A percentile compares a stretch with the other conserved stretches of the same genome.
phyloP scores from a whole-genome alignment of 345 rosid species.

The Excoecaria cochinchinensis region DNA sequence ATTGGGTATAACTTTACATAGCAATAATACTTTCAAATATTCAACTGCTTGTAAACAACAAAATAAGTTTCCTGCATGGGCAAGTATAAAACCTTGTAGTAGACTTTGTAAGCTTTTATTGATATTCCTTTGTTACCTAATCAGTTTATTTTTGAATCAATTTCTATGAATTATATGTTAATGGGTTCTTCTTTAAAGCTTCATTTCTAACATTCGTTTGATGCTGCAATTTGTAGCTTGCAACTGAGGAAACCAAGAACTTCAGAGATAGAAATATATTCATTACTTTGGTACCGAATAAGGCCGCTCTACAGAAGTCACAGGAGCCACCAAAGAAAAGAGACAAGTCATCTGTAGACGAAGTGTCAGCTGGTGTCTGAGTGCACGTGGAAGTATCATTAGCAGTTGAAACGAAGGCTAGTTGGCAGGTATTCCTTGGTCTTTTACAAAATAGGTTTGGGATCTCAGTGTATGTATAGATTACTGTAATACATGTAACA shows the following conservation, averaged over 20 bases:
- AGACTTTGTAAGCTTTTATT: not conserved
- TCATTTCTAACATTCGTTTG: slow-evolving; percentile 3
- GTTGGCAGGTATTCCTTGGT: slow-evolving; percentile 13
- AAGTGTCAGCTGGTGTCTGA: slow-evolving; percentile 64
- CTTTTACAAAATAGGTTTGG: slow-evolving; percentile 5
- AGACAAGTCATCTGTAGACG: slow-evolving; percentile 45
- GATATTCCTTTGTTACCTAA: not conserved
- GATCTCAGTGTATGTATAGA: slow-evolving; percentile 27
- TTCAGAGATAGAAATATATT: slow-evolving; percentile 71
- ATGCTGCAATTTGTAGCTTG: slow-evolving; percentile 57
- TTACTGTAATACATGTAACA: slow-evolving; percentile 14
- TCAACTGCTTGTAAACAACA: not conserved
- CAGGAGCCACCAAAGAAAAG: slow-evolving; percentile 74
- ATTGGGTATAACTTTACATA: not conserved
- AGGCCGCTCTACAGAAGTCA: slow-evolving; percentile 59
- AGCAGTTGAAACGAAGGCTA: slow-evolving; percentile 17
- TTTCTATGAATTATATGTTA: not conserved
- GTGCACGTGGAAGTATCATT: not conserved
- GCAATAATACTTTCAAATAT: not conserved
- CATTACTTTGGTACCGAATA: slow-evolving; percentile 79
- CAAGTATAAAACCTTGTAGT: not conserved
- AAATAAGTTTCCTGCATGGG: not conserved
- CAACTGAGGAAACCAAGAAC: slow-evolving; percentile 81
- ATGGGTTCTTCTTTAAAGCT: not conserved
- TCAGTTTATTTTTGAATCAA: not conserved